These are phyloP conservation scores for Neurospora africana DNA, from an alignment of 495 filamentous ascomycete species.

Conservation along the genomic window DNA sequence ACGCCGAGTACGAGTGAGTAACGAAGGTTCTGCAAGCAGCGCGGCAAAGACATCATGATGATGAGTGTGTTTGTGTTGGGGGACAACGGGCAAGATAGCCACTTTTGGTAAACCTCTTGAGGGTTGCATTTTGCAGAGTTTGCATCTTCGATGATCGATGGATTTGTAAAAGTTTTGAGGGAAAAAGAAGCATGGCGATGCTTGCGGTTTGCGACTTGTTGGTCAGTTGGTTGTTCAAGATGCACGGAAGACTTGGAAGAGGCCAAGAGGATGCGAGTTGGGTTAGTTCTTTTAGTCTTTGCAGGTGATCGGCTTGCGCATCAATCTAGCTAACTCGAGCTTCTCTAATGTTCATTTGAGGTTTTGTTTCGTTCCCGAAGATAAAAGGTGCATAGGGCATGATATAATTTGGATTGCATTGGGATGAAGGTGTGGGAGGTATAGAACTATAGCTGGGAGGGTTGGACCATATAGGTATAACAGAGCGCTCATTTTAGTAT, in stretches of 20 bases:
- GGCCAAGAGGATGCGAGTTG: background rate
- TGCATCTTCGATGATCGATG: background rate
- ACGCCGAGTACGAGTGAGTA: background rate
- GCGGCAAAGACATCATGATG: background rate
- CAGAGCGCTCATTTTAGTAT: fast-evolving
- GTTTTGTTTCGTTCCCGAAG: background rate
- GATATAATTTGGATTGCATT: background rate
- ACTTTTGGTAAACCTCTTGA: background rate
- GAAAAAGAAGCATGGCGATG: background rate
- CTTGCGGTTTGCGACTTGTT: background rate
- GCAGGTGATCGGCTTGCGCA: background rate
- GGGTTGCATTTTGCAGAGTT: background rate
- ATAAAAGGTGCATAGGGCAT: background rate
- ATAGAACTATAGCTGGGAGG: background rate
- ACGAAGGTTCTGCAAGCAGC: background rate
- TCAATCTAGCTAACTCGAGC: background rate
- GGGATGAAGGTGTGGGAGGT: background rate
- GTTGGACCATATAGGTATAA: background rate
- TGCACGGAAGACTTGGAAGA: background rate
- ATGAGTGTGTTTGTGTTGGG: background rate
- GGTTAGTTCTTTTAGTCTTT: background rate
- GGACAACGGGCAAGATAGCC: background rate
- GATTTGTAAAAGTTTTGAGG: background rate
- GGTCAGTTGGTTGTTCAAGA: background rate
- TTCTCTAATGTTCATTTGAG: background rate